Conservation (phyloP, 1,139 yeast species). For the Pichia cactophila region DNA sequence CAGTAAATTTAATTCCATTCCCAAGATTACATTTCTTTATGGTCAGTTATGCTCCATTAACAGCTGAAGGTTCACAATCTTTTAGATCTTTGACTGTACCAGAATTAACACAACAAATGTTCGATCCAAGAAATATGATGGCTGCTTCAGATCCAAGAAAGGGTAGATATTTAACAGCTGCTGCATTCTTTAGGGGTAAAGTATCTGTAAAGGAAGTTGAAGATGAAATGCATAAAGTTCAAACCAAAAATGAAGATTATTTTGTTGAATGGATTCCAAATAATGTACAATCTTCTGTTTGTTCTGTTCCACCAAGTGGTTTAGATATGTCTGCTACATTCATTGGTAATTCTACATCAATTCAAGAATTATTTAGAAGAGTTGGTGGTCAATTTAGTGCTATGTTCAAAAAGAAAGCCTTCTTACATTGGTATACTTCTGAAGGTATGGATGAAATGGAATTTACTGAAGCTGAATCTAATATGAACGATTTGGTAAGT, state of each 20-base stretch:
- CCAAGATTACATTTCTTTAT: conserved; percentile 92
- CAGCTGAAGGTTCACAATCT: conserved; percentile 70
- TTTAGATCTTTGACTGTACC: conserved; percentile 83
- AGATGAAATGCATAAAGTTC: conserved; percentile 83
- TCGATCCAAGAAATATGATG: conserved; percentile 90
- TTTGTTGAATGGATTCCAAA: conserved; percentile 97
- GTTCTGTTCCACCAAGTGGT: conserved; percentile 83
- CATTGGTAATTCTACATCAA: conserved; percentile 86
- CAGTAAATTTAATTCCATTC: conserved; percentile 89
- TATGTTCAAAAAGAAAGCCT: conserved; percentile 90
- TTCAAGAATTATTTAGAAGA: conserved; percentile 84
- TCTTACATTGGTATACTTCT: conserved; percentile 90
- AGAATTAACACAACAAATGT: conserved; percentile 88
- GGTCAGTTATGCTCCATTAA: conserved; percentile 91
- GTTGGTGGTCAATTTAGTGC: conserved; percentile 85
- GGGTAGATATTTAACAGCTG: conserved; percentile 90
- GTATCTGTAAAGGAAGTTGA: conserved; percentile 89
- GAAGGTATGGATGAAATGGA: conserved; percentile 97
- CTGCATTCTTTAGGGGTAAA: conserved; percentile 89
- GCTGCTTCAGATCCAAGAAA: conserved; percentile 88
- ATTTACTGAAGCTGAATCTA: conserved; percentile 80
- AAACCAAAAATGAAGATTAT: conserved; percentile 69
- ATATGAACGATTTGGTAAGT: conserved; percentile 79
- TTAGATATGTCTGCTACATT: conserved; percentile 87
- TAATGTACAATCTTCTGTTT: conserved; percentile 89